Evolutionary conservation across 1,284 basidiomycete species (phyloP).

Genomic region (Cryptococcus floricola): DNA sequence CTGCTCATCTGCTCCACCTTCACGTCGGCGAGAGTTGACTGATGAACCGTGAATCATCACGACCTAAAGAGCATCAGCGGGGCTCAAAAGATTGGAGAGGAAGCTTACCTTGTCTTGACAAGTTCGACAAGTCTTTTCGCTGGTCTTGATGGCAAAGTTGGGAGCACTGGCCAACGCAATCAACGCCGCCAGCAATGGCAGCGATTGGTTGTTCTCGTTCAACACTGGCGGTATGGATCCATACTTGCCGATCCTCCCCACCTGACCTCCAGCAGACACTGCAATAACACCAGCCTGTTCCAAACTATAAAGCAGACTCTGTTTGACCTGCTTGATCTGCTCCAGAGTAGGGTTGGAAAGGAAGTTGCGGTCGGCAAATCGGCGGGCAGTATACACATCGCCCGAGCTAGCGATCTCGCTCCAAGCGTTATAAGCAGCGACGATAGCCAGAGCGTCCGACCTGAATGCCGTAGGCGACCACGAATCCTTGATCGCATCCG

Average conservation of each 20-base stretch:
- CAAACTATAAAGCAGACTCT: slow-evolving; percentile 72
- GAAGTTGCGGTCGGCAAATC: slow-evolving; percentile 84
- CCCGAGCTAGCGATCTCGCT: slow-evolving; percentile 64
- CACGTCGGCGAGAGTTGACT: slow-evolving; percentile 73
- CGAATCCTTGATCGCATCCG: slow-evolving; percentile 67
- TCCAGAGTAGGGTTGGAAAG: slow-evolving; percentile 77
- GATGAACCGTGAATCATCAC: slow-evolving; percentile 72
- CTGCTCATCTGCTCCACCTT: slow-evolving; percentile 52
- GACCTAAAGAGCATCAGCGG: slow-evolving; percentile 11
- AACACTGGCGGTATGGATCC: slow-evolving; percentile 60
- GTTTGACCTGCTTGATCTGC: slow-evolving; percentile 79
- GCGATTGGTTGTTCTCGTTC: slow-evolving; percentile 69
- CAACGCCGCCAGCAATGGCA: slow-evolving; percentile 78
- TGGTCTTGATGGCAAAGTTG: slow-evolving; percentile 85
- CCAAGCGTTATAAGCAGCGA: slow-evolving; percentile 83
- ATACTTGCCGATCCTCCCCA: slow-evolving; percentile 26
- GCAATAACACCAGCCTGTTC: slow-evolving; percentile 77
- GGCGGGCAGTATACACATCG: slow-evolving; percentile 62
- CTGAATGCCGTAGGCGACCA: slow-evolving; percentile 72
- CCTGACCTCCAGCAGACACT: slow-evolving; percentile 62
- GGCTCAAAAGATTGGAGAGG: background rate
- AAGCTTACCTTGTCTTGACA: slow-evolving; percentile 76
- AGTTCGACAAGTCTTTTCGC: slow-evolving; percentile 71
- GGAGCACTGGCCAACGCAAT: slow-evolving; percentile 84
- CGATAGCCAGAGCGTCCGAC: slow-evolving; percentile 77